These are phyloP conservation scores for Boletus patriciae DNA, from an alignment of 768 basidiomycete genomes.

Conservation along the genomic window DNA sequence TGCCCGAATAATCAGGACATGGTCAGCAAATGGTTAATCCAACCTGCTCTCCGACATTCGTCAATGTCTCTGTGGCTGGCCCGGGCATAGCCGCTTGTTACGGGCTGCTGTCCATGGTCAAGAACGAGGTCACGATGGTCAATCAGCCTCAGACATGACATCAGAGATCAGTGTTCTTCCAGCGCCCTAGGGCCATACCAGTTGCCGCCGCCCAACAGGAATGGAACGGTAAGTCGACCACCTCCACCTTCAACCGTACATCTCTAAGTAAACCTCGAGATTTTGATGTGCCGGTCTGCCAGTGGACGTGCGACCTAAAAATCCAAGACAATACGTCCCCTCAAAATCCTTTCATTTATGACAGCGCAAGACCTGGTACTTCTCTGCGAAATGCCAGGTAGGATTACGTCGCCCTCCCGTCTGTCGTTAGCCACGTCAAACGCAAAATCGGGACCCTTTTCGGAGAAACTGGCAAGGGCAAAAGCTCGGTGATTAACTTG, in stretches of 20 bases:
- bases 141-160: no score
- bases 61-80: no score
- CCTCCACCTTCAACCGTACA: neutral
- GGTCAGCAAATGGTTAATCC: no score
- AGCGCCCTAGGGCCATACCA: no score
- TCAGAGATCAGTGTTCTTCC: no score
- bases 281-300: neutral
- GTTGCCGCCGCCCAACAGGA: neutral
- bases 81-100: no score
- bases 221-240: neutral
- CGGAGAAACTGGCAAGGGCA: slow-evolving; percentile 9
- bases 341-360: neutral
- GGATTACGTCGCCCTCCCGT: neutral
- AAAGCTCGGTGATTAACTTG: slow-evolving; percentile 13
- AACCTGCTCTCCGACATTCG: no score
- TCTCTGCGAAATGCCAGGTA: neutral
- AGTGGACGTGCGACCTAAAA: no score
- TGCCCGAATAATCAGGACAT: no score
- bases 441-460: slow-evolving; percentile 8
- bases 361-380: neutral
- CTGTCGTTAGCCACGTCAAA: neutral
- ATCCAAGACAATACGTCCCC: neutral
- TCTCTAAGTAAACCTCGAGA: neutral
- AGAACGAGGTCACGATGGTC: no score
- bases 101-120: no score